These are phyloP conservation scores for Sambucus nigra DNA, from an alignment of 129 eudicot genomes.

Conservation along the genomic window DNA sequence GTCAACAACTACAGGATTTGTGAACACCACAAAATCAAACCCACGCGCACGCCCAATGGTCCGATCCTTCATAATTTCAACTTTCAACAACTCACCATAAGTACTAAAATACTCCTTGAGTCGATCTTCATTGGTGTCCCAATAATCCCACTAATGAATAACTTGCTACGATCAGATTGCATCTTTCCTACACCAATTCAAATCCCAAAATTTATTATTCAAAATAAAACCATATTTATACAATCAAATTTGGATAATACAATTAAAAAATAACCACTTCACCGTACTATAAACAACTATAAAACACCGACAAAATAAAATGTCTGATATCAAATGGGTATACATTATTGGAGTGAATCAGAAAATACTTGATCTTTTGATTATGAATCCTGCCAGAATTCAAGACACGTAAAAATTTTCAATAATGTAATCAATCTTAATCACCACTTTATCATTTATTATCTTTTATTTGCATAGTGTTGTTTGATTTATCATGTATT, in stretches of 20 bases:
- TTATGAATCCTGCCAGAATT: conserved; percentile 22
- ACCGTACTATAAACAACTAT: conserved; percentile 25
- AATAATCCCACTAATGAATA: conserved; percentile 68
- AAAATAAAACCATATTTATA: neutral
- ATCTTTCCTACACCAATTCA: conserved; percentile 20
- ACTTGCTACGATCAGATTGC: conserved; percentile 66
- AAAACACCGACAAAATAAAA: conserved; percentile 12
- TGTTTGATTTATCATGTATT: no score
- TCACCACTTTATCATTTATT: no score
- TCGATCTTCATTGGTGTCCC: conserved; percentile 72
- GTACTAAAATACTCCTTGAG: conserved; percentile 48
- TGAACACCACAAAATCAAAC: conserved; percentile 65
- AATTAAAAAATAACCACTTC: conserved; percentile 17
- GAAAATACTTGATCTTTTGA: conserved; percentile 36
- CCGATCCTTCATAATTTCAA: conserved; percentile 68
- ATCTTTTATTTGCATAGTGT: no score
- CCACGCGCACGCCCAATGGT: conserved; percentile 68
- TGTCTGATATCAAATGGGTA: conserved; percentile 10
- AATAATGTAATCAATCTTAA: no score
- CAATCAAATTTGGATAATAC: conserved; percentile 21
- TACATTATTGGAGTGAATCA: conserved; percentile 30
- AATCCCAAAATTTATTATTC: neutral
- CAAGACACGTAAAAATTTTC: conserved; percentile 25
- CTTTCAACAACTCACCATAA: conserved; percentile 60
- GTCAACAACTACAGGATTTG: conserved; percentile 55